These are phyloP conservation scores for Schoenoplectus tabernaemontani DNA, from an alignment of 202 grass and related monocot genomes.

Conservation along the genomic window DNA sequence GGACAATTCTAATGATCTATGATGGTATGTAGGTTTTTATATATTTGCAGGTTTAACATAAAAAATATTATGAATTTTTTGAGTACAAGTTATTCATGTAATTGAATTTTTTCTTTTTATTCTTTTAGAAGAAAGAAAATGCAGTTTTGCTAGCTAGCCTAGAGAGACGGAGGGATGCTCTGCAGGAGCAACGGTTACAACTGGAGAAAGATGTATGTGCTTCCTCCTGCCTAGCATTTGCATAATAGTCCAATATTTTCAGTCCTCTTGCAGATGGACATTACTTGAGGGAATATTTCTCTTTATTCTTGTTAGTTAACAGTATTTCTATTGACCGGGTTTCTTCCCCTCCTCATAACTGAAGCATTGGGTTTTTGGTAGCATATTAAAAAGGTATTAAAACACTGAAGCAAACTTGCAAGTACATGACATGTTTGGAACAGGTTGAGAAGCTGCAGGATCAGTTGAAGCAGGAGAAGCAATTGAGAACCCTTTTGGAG, in stretches of 20 bases:
- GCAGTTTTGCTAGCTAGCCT: conserved; percentile 53
- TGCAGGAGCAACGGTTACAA: conserved; percentile 58
- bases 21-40: not conserved
- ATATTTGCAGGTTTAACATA: not conserved
- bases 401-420: not conserved
- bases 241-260: not conserved
- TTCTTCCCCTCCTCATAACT: too few relatives aligned
- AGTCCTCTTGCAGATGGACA: not conserved
- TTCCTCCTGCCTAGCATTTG: not conserved
- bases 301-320: not conserved
- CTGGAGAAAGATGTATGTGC: conserved; percentile 91
- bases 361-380: not conserved
- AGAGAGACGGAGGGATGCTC: conserved; percentile 50
- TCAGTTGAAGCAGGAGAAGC: conserved; percentile 69
- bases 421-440: conserved; percentile 16
- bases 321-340: too few relatives aligned
- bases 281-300: not conserved
- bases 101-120: conserved; percentile 17
- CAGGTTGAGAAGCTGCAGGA: conserved; percentile 79
- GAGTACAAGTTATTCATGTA: conserved; percentile 6
- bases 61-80: not conserved
- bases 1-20: not conserved
- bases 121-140: conserved; percentile 85
- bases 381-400: not conserved
- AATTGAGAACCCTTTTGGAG: conserved; percentile 67